A percentile compares a stretch with the other conserved stretches of the same genome.
phyloP scores from a whole-genome alignment of 1,139 yeast species.

The Yamadazyma mexicana region DNA sequence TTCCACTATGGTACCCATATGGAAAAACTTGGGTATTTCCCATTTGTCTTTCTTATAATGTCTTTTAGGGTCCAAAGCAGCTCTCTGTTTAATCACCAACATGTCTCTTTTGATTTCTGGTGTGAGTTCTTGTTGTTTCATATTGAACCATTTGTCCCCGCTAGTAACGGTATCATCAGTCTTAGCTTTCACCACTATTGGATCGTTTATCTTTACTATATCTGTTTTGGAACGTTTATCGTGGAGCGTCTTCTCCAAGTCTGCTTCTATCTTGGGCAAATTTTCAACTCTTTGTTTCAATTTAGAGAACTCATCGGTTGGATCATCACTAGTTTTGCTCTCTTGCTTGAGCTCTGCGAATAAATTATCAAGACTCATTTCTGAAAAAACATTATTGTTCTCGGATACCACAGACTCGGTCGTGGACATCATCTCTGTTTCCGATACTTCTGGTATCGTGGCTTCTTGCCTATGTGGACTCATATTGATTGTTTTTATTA shows the following conservation, averaged over 20 bases:
- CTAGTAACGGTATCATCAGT: slow-evolving; percentile 29
- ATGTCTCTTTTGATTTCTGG: slow-evolving; percentile 75
- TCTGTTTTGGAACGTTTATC: slow-evolving; percentile 17
- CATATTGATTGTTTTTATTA: slow-evolving; percentile 6
- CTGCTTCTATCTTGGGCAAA: slow-evolving; percentile 39
- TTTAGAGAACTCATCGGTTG: slow-evolving; percentile 26
- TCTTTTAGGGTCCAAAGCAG: slow-evolving; percentile 91
- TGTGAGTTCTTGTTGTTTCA: slow-evolving; percentile 80
- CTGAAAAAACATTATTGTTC: slow-evolving; percentile 5
- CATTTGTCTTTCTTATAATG: slow-evolving; percentile 90
- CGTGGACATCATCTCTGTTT: slow-evolving; percentile 15
- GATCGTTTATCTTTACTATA: slow-evolving; percentile 49
- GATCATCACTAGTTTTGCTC: slow-evolving; percentile 9
- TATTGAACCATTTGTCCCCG: slow-evolving; percentile 75
- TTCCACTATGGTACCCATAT: slow-evolving; percentile 84
- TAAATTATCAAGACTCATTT: slow-evolving; percentile 28
- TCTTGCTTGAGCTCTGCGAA: slow-evolving; percentile 33
- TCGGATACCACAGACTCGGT: slow-evolving; percentile 15
- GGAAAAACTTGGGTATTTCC: slow-evolving; percentile 78
- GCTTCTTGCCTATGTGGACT: slow-evolving; percentile 8
- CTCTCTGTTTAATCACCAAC: slow-evolving; percentile 76
- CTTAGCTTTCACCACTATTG: slow-evolving; percentile 31
- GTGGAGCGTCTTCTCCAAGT: slow-evolving; percentile 23
- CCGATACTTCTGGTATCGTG: slow-evolving; percentile 16
- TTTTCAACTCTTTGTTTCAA: slow-evolving; percentile 30